Conservation (phyloP, 2,329 filamentous ascomycete species). For the Diaporthe humulicola region DNA sequence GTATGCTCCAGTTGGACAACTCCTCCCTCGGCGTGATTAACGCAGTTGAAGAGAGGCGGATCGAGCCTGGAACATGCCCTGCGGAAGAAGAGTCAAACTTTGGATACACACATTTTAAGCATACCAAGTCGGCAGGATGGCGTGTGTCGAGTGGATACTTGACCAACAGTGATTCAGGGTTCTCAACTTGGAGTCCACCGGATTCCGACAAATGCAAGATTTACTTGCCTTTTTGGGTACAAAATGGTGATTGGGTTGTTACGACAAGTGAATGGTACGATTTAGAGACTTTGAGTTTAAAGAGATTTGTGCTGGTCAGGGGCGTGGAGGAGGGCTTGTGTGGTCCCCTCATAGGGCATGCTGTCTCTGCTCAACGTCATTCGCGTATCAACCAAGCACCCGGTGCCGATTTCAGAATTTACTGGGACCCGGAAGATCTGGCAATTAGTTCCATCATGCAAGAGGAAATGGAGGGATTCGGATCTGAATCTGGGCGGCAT, state of each 20-base stretch:
- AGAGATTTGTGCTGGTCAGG: neutral
- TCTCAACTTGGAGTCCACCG: neutral
- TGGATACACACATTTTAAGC: neutral
- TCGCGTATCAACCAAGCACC: neutral
- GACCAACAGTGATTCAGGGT: neutral
- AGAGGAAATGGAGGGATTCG: neutral
- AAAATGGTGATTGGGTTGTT: neutral
- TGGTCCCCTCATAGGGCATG: neutral
- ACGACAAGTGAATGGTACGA: too few species aligned
- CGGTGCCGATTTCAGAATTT: neutral
- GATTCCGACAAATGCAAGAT: neutral
- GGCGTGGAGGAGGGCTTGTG: neutral
- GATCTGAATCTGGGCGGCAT: too few species aligned
- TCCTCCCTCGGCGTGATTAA: neutral
- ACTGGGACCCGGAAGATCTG: neutral
- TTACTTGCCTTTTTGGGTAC: neutral
- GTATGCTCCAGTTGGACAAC: neutral
- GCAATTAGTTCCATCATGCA: neutral
- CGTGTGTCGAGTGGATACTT: neutral
- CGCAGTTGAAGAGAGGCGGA: neutral
- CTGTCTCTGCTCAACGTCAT: too few species aligned
- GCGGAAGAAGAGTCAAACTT: neutral
- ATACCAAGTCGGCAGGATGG: neutral
- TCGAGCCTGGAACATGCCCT: too few species aligned
- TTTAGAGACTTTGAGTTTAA: neutral